phyloP scores from a whole-genome alignment of 2,329 filamentous ascomycete species.

The Gaeumannomyces tritici region DNA sequence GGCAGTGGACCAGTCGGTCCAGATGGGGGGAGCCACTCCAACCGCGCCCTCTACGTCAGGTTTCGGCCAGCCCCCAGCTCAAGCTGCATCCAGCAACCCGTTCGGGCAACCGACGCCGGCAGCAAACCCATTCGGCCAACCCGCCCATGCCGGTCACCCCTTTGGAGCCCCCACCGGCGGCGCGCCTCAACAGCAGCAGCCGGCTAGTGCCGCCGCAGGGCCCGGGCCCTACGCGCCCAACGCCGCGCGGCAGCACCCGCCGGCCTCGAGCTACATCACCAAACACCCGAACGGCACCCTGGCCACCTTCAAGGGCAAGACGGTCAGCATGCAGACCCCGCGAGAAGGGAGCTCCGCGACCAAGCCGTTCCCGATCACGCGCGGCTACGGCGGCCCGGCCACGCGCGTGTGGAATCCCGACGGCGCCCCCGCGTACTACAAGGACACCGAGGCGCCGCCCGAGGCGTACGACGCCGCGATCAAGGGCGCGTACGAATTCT shows the following conservation, averaged over 20 bases:
- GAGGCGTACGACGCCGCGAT: constrained; percentile 34
- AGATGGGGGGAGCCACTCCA: constrained; percentile 7
- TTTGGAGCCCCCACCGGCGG: neutral
- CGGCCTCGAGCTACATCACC: constrained; percentile 17
- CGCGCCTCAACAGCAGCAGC: neutral
- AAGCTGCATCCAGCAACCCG: constrained; percentile 8
- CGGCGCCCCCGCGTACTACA: constrained; percentile 54
- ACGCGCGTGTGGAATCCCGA: constrained; percentile 65
- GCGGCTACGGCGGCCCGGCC: constrained; percentile 43
- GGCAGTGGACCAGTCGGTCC: constrained; percentile 21
- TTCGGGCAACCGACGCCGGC: constrained; percentile 17
- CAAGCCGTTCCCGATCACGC: constrained; percentile 30
- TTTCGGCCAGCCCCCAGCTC: constrained; percentile 20
- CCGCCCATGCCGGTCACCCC: constrained; percentile 2
- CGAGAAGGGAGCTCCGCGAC: constrained; percentile 26
- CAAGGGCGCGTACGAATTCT: constrained; percentile 53
- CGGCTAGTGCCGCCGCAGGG: neutral
- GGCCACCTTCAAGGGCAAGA: constrained; percentile 20
- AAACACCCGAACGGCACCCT: constrained; percentile 14
- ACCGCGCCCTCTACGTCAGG: constrained; percentile 13
- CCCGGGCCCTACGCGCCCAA: constrained; percentile 14
- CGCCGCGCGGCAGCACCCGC: constrained; percentile 19
- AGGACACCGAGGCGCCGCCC: constrained; percentile 48
- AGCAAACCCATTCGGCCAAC: constrained; percentile 7
- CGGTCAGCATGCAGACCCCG: constrained; percentile 27